Evolutionary conservation across 139 green algal species (phyloP).

Genomic region (Eudorina sp.): DNA sequence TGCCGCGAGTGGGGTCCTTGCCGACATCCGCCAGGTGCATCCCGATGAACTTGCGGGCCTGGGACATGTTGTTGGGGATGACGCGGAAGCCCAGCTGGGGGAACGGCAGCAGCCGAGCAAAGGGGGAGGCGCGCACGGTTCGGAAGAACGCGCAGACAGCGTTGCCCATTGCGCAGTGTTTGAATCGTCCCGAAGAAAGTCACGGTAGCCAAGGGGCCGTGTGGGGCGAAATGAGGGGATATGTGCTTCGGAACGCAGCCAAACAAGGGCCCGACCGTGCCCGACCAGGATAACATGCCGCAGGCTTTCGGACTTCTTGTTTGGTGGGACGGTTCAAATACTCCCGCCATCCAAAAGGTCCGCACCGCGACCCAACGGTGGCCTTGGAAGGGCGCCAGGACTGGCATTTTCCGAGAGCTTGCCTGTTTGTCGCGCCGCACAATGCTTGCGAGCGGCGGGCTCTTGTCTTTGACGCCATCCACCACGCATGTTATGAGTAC

Average conservation of each 20-base stretch:
- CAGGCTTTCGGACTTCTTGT: neutral
- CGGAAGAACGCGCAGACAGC: no score
- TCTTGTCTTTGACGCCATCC: neutral
- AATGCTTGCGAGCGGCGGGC: neutral
- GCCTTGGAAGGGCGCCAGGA: no score
- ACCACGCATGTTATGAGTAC: neutral
- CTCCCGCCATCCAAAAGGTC: no score
- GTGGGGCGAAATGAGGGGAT: no score
- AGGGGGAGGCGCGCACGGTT: no score
- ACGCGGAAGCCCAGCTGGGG: constrained; percentile 19
- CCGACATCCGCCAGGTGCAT: constrained; percentile 23
- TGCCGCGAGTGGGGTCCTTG: no score
- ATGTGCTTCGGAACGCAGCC: neutral
- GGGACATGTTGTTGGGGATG: constrained; percentile 29
- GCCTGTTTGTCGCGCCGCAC: constrained; percentile 29
- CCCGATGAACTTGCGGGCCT: constrained; percentile 7
- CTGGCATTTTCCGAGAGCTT: neutral
- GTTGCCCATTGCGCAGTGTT: no score
- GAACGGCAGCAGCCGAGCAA: neutral
- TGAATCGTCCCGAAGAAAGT: no score
- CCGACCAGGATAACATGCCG: neutral
- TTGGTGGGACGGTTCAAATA: neutral
- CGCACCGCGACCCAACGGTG: neutral
- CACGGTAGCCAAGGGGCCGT: no score
- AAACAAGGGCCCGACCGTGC: neutral